A percentile compares a stretch with the other conserved stretches of the same genome.
phyloP scores from a whole-genome alignment of 305 asterid genomes.

The Andrographis paniculata region DNA sequence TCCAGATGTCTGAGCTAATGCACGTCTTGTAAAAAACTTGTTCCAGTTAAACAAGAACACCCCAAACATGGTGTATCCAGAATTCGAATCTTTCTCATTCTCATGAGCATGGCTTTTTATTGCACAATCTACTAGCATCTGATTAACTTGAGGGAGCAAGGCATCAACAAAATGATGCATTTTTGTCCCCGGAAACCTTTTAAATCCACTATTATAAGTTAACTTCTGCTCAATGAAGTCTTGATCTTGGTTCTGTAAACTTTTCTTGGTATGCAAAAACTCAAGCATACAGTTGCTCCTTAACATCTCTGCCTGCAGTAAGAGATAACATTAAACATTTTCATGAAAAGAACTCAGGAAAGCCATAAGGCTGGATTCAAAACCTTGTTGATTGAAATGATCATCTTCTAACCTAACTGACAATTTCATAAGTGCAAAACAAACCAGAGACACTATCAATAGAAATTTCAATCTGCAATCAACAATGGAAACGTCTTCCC shows the following conservation, averaged over 20 bases:
- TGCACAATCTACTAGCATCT: constrained; percentile 51
- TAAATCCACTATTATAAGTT: constrained; percentile 14
- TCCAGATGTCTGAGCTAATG: constrained; percentile 32
- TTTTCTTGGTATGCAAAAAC: constrained; percentile 37
- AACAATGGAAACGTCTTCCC: too few relatives aligned
- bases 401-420: too few relatives aligned
- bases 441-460: too few relatives aligned
- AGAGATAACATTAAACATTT: constrained; percentile 24
- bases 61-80: constrained; percentile 16
- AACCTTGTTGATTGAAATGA: too few relatives aligned
- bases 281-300: constrained; percentile 51
- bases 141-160: constrained; percentile 43
- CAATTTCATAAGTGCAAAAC: too few relatives aligned
- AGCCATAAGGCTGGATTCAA: too few relatives aligned
- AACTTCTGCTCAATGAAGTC: constrained; percentile 24
- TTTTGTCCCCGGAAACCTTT: constrained; percentile 20
- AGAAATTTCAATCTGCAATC: too few relatives aligned
- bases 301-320: constrained; percentile 62
- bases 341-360: too few relatives aligned
- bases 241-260: constrained; percentile 36
- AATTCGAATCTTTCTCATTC: constrained; percentile 23
- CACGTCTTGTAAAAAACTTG: constrained; percentile 41
- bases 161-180: constrained; percentile 15
- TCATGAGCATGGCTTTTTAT: constrained; percentile 34
- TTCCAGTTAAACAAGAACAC: constrained; percentile 23